Evolutionary conservation across 2,329 filamentous ascomycete species (phyloP).

Genomic region (Xylariaceae sp.): DNA sequence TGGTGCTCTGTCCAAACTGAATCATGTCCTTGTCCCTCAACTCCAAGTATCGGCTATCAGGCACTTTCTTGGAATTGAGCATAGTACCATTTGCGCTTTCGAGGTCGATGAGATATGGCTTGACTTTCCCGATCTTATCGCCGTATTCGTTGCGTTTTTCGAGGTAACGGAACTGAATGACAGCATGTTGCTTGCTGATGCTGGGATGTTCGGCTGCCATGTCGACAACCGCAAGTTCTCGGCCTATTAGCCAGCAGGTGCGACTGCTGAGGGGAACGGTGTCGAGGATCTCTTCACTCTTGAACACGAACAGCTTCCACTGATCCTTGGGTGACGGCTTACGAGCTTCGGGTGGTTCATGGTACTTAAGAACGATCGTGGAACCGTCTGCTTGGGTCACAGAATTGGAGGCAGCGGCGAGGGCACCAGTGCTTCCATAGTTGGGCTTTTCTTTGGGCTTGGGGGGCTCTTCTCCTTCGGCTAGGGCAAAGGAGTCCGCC

Average conservation of each 20-base stretch:
- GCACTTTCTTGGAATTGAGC: constrained; percentile 72
- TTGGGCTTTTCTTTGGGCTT: constrained; percentile 84
- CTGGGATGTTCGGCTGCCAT: constrained; percentile 84
- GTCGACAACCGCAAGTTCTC: constrained; percentile 77
- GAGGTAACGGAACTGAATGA: constrained; percentile 84
- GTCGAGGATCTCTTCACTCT: constrained; percentile 73
- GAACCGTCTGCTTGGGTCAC: constrained; percentile 68
- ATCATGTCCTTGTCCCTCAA: constrained; percentile 85
- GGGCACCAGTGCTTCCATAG: constrained; percentile 70
- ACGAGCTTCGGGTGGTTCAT: constrained; percentile 88
- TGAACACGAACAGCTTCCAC: constrained; percentile 94
- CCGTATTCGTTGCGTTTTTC: constrained; percentile 83
- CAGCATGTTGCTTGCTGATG: constrained; percentile 92
- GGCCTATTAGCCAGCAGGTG: constrained; percentile 87
- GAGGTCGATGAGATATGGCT: constrained; percentile 88
- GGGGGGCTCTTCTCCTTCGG: constrained; percentile 43
- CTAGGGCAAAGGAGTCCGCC: constrained; percentile 54
- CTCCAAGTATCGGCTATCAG: constrained; percentile 77
- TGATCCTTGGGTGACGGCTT: constrained; percentile 74
- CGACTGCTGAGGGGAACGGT: constrained; percentile 71
- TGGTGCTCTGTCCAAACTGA: constrained; percentile 78
- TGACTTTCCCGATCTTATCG: constrained; percentile 73
- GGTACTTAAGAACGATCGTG: constrained; percentile 83
- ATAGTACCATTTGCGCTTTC: constrained; percentile 89
- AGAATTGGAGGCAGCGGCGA: constrained; percentile 84